Evolutionary conservation across 345 rosid genomes (phyloP).

Genomic region (Moringa oleifera): DNA sequence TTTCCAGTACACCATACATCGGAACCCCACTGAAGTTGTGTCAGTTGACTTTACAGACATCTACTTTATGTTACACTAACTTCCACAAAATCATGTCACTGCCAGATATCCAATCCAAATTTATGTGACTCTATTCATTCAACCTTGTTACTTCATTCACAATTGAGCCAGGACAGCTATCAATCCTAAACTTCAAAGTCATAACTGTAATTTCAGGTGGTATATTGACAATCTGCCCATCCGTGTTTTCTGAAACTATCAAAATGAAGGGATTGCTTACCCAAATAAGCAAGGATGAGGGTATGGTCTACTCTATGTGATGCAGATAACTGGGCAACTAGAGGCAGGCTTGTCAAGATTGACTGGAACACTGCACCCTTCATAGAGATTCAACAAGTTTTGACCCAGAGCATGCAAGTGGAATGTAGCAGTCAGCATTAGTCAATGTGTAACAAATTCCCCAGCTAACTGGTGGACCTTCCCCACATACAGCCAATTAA

Average conservation of each 20-base stretch:
- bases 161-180: background rate
- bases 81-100: background rate
- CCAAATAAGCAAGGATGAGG: slow-evolving; percentile 74
- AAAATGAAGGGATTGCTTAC: slow-evolving; percentile 46
- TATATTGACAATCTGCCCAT: slow-evolving; percentile 53
- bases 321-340: slow-evolving; percentile 75
- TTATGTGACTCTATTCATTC: no score
- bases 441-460: slow-evolving; percentile 32
- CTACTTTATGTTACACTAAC: background rate
- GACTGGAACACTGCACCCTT: slow-evolving; percentile 60
- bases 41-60: slow-evolving; percentile 24
- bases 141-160: no score
- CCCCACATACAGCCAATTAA: slow-evolving; percentile 39
- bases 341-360: slow-evolving; percentile 63
- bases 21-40: slow-evolving; percentile 54
- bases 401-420: slow-evolving; percentile 60
- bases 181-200: slow-evolving; percentile 1
- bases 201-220: slow-evolving; percentile 42
- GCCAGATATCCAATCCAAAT: background rate
- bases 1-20: slow-evolving; percentile 78
- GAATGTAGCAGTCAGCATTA: slow-evolving; percentile 46
- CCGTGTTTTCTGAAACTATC: slow-evolving; percentile 51
- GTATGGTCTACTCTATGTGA: slow-evolving; percentile 63
- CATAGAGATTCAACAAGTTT: slow-evolving; percentile 38
- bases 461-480: slow-evolving; percentile 59